These are phyloP conservation scores for Perilla frutescens DNA, from an alignment of 257 asterid genomes.

Conservation along the genomic window DNA sequence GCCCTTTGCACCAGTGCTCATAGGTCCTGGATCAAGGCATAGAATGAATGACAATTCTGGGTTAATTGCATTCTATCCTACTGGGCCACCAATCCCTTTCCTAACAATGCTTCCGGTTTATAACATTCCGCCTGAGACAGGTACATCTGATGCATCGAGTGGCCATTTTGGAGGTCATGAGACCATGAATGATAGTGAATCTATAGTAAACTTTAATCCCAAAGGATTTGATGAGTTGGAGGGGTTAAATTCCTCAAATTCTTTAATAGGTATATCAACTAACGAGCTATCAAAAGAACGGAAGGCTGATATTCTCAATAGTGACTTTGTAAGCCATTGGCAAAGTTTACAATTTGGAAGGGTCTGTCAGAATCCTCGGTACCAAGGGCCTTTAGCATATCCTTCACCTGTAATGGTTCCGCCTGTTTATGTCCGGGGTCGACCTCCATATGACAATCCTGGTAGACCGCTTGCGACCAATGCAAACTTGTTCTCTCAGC, in stretches of 20 bases:
- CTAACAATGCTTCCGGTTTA: constrained; percentile 87
- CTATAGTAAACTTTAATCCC: constrained; percentile 48
- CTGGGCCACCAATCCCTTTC: constrained; percentile 98
- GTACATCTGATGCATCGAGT: constrained; percentile 59
- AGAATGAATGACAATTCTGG: constrained; percentile 73
- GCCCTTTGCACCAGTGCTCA: constrained; percentile 77
- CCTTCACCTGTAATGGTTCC: constrained; percentile 87
- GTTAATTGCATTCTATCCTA: constrained; percentile 77
- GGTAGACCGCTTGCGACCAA: constrained; percentile 72
- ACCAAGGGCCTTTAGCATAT: constrained; percentile 56
- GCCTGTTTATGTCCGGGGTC: constrained; percentile 74
- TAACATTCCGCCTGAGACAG: constrained; percentile 66
- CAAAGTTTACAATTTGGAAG: constrained; percentile 89
- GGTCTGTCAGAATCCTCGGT: constrained; percentile 75
- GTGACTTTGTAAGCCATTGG: constrained; percentile 95
- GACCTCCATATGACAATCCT: constrained; percentile 76
- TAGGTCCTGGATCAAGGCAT: constrained; percentile 68
- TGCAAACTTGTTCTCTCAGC: constrained; percentile 62
- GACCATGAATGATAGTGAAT: constrained; percentile 51
- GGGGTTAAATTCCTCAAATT: constrained; percentile 52
- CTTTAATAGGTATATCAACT: constrained; percentile 52
- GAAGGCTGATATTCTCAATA: constrained; percentile 79
- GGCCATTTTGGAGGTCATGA: constrained; percentile 65
- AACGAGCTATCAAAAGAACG: constrained; percentile 53
- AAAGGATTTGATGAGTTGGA: constrained; percentile 59